A percentile compares a stretch with the other conserved stretches of the same genome.
Conservation (phyloP, 495 filamentous ascomycete species). For the Trichoderma parareesei region DNA sequence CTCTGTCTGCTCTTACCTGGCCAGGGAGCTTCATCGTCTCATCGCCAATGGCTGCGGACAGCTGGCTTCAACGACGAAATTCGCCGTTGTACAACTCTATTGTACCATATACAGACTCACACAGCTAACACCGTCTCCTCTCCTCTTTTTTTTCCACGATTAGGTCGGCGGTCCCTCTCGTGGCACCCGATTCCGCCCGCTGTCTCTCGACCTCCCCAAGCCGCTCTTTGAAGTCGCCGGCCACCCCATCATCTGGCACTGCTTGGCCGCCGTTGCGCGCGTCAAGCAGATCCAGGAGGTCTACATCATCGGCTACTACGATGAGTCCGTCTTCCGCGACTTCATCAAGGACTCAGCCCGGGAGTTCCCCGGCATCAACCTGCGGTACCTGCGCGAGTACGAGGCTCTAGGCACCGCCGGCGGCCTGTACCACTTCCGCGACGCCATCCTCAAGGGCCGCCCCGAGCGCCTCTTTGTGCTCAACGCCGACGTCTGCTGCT, state of each 20-base stretch:
- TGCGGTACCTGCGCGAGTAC: constrained; percentile 97
- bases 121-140: constrained; percentile 14
- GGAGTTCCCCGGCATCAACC: constrained; percentile 74
- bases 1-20: not conserved
- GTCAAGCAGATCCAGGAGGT: constrained; percentile 79
- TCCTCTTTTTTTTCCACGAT: constrained; percentile 11
- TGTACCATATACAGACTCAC: not conserved
- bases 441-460: constrained; percentile 93
- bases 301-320: constrained; percentile 97
- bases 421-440: constrained; percentile 97
- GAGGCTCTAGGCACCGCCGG: constrained; percentile 92
- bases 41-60: not conserved
- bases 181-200: constrained; percentile 91
- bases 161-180: constrained; percentile 90
- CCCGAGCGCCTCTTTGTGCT: constrained; percentile 94
- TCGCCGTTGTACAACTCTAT: not conserved
- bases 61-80: not conserved
- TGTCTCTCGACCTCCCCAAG: constrained; percentile 98
- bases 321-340: constrained; percentile 91
- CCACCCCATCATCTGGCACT: constrained; percentile 97
- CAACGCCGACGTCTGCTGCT: constrained; percentile 99
- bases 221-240: constrained; percentile 98
- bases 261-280: constrained; percentile 84
- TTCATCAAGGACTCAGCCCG: constrained; percentile 87
- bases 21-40: not conserved